Conservation (phyloP, 352 stramenopile genomes). For the Phytophthora tubulina region DNA sequence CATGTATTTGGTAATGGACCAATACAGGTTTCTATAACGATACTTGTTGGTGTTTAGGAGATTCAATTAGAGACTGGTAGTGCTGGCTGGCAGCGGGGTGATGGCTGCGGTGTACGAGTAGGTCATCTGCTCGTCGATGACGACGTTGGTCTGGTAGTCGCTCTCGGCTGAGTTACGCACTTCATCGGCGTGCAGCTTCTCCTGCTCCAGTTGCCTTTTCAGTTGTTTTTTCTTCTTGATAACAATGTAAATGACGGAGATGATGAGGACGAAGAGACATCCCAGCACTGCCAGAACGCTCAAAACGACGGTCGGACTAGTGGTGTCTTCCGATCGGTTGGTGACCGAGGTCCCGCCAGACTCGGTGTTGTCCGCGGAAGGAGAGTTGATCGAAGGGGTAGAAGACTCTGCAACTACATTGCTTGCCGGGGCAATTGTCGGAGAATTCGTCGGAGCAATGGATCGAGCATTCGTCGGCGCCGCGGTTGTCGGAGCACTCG, state of each 20-base stretch:
- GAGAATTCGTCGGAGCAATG: background rate
- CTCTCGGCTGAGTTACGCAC: constrained; percentile 24
- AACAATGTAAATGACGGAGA: constrained; percentile 23
- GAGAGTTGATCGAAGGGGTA: background rate
- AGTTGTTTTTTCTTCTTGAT: constrained; percentile 36
- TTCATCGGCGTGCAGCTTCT: constrained; percentile 16
- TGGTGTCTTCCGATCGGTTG: constrained; percentile 6
- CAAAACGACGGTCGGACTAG: constrained; percentile 16
- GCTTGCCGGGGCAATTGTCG: background rate
- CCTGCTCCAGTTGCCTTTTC: constrained; percentile 26
- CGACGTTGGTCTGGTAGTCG: constrained; percentile 26
- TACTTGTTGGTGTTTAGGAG: background rate
- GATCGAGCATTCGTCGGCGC: background rate
- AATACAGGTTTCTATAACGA: constrained; percentile 10
- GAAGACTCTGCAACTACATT: background rate
- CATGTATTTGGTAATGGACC: constrained; percentile 6
- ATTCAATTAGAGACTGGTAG: constrained; percentile 15
- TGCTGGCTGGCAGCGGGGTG: constrained; percentile 18
- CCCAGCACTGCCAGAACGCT: constrained; percentile 30
- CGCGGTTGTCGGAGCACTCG: background rate
- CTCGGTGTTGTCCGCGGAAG: constrained; percentile 2
- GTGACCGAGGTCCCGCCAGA: constrained; percentile 8
- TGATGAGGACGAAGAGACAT: constrained; percentile 25
- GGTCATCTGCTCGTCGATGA: constrained; percentile 23
- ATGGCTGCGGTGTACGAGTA: constrained; percentile 13